phyloP scores from a whole-genome alignment of 495 filamentous ascomycete species.

The Penicillium desertorum region DNA sequence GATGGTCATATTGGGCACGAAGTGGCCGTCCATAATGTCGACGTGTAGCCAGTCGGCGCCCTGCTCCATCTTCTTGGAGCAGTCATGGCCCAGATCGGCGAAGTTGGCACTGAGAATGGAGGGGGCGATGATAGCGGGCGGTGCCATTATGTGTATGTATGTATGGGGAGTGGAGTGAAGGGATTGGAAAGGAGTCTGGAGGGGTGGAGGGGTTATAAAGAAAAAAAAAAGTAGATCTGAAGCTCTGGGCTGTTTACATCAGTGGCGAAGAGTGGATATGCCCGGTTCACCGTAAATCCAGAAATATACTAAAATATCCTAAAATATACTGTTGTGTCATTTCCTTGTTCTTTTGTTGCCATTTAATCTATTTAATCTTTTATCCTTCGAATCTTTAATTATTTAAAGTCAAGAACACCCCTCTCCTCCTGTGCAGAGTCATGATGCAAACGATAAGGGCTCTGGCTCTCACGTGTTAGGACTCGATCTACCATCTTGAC shows the following conservation, averaged over 20 bases:
- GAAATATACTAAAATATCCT: background rate
- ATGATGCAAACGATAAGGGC: conserved; percentile 31
- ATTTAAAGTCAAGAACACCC: no score
- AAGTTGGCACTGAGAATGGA: conserved; percentile 98
- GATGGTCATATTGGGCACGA: conserved; percentile 98
- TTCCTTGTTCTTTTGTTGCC: no score
- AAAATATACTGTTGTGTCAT: no score
- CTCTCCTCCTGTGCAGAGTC: no score
- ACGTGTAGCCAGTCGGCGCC: conserved; percentile 79
- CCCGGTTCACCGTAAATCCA: conserved; percentile 16
- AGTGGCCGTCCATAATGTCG: conserved; percentile 95
- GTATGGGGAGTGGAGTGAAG: background rate
- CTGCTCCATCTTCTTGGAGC: conserved; percentile 73
- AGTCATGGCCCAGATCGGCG: conserved; percentile 78
- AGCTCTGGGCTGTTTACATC: conserved; percentile 24
- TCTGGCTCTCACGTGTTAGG: conserved; percentile 25
- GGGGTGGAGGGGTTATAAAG: conserved; percentile 5
- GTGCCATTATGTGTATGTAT: conserved; percentile 54
- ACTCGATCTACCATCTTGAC: conserved; percentile 9
- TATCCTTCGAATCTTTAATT: no score
- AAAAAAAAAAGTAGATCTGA: conserved; percentile 3
- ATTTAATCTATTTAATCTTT: no score
- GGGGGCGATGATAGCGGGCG: conserved; percentile 89
- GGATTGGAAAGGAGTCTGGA: conserved; percentile 2
- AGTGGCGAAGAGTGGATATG: conserved; percentile 33